Conservation (phyloP, 805 yeast genomes). For the Kodamaea sagamina region DNA sequence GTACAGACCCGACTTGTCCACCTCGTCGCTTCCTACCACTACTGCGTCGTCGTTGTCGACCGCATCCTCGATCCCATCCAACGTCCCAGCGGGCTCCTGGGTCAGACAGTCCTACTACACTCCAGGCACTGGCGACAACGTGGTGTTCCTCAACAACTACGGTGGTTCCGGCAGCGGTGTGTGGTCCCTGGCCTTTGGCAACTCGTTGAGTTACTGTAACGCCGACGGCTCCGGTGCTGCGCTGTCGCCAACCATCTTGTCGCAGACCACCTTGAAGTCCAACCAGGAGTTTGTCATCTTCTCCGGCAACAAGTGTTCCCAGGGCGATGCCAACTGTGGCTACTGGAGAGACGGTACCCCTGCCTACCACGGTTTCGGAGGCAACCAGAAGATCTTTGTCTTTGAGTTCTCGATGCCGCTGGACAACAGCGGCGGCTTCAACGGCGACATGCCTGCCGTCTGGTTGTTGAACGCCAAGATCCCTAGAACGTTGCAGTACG, state of each 20-base stretch:
- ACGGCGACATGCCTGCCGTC: constrained; percentile 96
- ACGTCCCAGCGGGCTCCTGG: constrained; percentile 49
- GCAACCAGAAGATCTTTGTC: constrained; percentile 79
- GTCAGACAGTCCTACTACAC: constrained; percentile 65
- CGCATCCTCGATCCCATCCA: constrained; percentile 16
- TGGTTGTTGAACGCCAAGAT: constrained; percentile 95
- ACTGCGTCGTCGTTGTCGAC: constrained; percentile 25
- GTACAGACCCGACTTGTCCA: constrained; percentile 12
- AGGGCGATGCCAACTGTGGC: constrained; percentile 19
- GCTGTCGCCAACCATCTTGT: constrained; percentile 63
- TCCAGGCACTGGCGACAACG: constrained; percentile 70
- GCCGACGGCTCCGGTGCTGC: constrained; percentile 78
- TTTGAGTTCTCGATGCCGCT: constrained; percentile 95
- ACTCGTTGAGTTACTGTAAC: constrained; percentile 84
- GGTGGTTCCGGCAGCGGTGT: constrained; percentile 93
- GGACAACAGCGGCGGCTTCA: constrained; percentile 52
- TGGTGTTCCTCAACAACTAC: constrained; percentile 79
- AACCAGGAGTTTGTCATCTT: constrained; percentile 81
- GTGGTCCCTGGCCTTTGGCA: constrained; percentile 86
- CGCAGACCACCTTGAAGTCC: constrained; percentile 67
- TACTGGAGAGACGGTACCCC: constrained; percentile 51
- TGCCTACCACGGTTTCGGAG: constrained; percentile 93
- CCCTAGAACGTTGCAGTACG: constrained; percentile 96
- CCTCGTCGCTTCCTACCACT: constrained; percentile 13
- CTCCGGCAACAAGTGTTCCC: constrained; percentile 55